Evolutionary conservation across 163 green algal genomes (phyloP).

Genomic region (Scenedesmus sp.): DNA sequence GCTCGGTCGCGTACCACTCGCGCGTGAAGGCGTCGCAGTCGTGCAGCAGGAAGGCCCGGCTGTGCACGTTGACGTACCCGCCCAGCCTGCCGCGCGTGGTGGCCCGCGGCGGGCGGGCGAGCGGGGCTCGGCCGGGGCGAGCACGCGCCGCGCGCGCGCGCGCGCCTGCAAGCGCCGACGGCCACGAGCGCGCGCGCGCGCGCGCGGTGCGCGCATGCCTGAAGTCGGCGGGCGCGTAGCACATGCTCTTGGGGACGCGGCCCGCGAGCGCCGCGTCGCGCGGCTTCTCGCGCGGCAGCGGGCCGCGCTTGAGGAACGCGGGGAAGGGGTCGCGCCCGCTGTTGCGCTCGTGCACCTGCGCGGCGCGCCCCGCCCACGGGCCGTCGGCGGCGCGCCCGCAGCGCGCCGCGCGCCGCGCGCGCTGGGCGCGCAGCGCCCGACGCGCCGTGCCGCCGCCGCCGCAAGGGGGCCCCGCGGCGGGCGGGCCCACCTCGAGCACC

Average conservation of each 20-base stretch:
- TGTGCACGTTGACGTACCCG: conserved; percentile 75
- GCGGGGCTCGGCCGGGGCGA: too few species aligned
- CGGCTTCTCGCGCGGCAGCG: conserved; percentile 66
- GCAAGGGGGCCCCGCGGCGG: too few species aligned
- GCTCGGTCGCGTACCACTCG: conserved; percentile 72
- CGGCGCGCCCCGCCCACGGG: not conserved
- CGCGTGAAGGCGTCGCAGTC: conserved; percentile 93
- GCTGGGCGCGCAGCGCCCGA: too few species aligned
- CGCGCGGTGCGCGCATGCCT: not conserved
- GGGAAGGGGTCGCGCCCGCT: conserved; percentile 86
- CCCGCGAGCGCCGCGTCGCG: conserved; percentile 33
- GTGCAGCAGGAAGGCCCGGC: conserved; percentile 87
- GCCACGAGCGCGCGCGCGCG: not conserved
- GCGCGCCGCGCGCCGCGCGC: too few species aligned
- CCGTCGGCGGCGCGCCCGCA: too few species aligned
- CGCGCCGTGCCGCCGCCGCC: too few species aligned
- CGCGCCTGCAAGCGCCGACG: too few species aligned
- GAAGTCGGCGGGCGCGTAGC: conserved; percentile 50
- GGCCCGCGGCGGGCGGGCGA: too few species aligned
- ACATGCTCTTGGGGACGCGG: conserved; percentile 58
- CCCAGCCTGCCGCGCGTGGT: conserved; percentile 86
- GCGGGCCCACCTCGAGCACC: conserved; percentile 85
- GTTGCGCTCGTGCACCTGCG: conserved; percentile 77
- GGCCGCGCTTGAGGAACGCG: conserved; percentile 82
- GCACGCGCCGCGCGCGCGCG: too few species aligned